Percentiles rank a stretch among this genome's conserved stretches.
Conservation (phyloP, 1,284 basidiomycete genomes). For the Leucoagaricus sp. region DNA sequence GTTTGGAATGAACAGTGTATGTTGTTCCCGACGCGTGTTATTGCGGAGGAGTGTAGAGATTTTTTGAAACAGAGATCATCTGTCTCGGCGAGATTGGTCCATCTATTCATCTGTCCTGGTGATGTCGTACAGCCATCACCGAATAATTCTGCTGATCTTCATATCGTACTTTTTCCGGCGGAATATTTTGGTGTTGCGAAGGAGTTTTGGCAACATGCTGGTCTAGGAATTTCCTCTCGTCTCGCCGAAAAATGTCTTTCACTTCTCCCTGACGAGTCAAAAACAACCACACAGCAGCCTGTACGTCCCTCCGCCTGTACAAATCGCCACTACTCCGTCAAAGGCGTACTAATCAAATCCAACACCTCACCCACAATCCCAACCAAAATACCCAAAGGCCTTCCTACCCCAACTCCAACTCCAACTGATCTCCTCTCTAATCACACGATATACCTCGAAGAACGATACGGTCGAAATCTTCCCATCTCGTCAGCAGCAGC, state of each 20-base stretch:
- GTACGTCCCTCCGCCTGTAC: slow-evolving; percentile 40
- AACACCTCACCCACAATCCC: not conserved
- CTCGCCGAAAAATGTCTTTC: slow-evolving; percentile 83
- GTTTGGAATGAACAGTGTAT: slow-evolving; percentile 71
- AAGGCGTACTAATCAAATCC: not conserved
- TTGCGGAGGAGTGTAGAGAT: slow-evolving; percentile 74
- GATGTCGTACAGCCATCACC: slow-evolving; percentile 25
- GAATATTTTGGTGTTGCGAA: slow-evolving; percentile 75
- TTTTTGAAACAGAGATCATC: slow-evolving; percentile 70
- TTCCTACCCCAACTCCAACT: slow-evolving; percentile 18
- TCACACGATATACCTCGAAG: slow-evolving; percentile 76
- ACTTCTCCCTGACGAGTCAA: slow-evolving; percentile 49
- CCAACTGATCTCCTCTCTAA: slow-evolving; percentile 46
- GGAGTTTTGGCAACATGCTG: slow-evolving; percentile 96
- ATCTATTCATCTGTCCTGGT: slow-evolving; percentile 73
- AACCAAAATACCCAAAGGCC: not conserved
- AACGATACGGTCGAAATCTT: slow-evolving; percentile 94
- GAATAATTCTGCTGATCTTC: slow-evolving; percentile 53
- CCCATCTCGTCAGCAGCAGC: slow-evolving; percentile 72
- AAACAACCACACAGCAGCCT: slow-evolving; percentile 12
- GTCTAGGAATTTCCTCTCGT: slow-evolving; percentile 88
- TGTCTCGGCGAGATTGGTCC: slow-evolving; percentile 65
- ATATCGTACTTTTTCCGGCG: slow-evolving; percentile 81
- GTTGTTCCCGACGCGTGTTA: slow-evolving; percentile 73
- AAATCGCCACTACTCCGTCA: slow-evolving; percentile 65